A percentile compares a stretch with the other conserved stretches of the same genome.
phyloP scores from a whole-genome alignment of 768 basidiomycete genomes.

The Kwoniella pini region DNA sequence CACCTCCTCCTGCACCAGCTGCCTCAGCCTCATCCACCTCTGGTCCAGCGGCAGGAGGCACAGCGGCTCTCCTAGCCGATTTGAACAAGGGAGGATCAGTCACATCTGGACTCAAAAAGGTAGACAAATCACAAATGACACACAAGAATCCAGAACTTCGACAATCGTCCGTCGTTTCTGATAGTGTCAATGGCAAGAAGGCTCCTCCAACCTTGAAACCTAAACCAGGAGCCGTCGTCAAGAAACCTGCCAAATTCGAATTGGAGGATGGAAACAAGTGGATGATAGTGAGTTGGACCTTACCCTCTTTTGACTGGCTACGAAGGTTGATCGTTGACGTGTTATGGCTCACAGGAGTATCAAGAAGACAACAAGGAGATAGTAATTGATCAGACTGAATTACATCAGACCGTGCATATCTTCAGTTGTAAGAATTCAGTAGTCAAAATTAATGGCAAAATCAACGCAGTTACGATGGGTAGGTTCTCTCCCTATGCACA shows the following conservation, averaged over 20 bases:
- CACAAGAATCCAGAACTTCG: slow-evolving; percentile 95
- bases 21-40: slow-evolving; percentile 41
- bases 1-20: slow-evolving; percentile 57
- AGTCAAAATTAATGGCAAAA: slow-evolving; percentile 84
- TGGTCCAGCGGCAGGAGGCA: slow-evolving; percentile 58
- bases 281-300: slow-evolving; percentile 66
- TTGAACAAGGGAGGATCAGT: slow-evolving; percentile 87
- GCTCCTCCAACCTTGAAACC: slow-evolving; percentile 59
- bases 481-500: too few relatives aligned
- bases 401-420: slow-evolving; percentile 82
- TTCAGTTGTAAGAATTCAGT: slow-evolving; percentile 86
- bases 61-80: slow-evolving; percentile 77
- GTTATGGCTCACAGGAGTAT: slow-evolving; percentile 70
- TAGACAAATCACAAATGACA: slow-evolving; percentile 95
- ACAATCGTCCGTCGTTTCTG: slow-evolving; percentile 60
- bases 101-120: slow-evolving; percentile 87
- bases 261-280: slow-evolving; percentile 87
- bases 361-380: slow-evolving; percentile 73
- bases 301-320: neutral
- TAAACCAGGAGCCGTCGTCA: slow-evolving; percentile 69
- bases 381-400: slow-evolving; percentile 71
- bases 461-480: slow-evolving; percentile 91
- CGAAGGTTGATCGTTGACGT: slow-evolving; percentile 2
- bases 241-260: slow-evolving; percentile 85
- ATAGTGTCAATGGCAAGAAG: slow-evolving; percentile 25